Conservation (phyloP, 169 alveolate species). For the Perkinsus olseni region DNA sequence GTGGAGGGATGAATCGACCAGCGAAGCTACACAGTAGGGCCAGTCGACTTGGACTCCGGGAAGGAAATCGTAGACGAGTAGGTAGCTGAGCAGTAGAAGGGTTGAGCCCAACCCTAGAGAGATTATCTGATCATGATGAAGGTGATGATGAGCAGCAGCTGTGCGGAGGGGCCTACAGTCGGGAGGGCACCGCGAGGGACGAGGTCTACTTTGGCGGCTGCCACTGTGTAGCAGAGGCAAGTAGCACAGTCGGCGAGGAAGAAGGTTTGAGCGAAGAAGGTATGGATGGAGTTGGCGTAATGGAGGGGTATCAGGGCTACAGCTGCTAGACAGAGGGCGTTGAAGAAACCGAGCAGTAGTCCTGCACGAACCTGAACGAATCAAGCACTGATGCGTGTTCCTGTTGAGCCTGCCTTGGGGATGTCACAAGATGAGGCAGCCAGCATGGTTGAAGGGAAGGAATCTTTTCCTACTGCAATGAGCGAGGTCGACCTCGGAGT, state of each 20-base stretch:
- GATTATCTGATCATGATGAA: not conserved
- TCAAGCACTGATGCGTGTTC: too few species aligned
- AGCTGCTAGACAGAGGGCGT: not conserved
- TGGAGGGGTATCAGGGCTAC: not conserved
- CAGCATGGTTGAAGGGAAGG: too few species aligned
- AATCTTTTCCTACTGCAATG: not conserved
- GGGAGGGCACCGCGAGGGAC: not conserved
- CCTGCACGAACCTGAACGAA: not conserved
- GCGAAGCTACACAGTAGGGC: not conserved
- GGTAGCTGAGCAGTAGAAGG: not conserved
- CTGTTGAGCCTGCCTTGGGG: too few species aligned
- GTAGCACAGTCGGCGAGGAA: not conserved
- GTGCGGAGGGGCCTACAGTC: not conserved
- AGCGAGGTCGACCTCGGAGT: not conserved
- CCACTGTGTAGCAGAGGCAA: not conserved
- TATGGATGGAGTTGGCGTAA: not conserved
- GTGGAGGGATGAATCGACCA: not conserved
- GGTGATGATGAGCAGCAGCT: not conserved
- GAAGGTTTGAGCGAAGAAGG: not conserved
- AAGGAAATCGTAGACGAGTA: not conserved
- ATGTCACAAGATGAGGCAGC: too few species aligned
- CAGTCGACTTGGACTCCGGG: not conserved
- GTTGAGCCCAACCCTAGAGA: not conserved
- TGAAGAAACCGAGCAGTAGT: not conserved
- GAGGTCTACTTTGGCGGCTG: not conserved